A percentile compares a stretch with the other conserved stretches of the same genome.
Evolutionary conservation across 108 stramenopile genomes (phyloP).

Genomic region (Cylindrotheca closterium): DNA sequence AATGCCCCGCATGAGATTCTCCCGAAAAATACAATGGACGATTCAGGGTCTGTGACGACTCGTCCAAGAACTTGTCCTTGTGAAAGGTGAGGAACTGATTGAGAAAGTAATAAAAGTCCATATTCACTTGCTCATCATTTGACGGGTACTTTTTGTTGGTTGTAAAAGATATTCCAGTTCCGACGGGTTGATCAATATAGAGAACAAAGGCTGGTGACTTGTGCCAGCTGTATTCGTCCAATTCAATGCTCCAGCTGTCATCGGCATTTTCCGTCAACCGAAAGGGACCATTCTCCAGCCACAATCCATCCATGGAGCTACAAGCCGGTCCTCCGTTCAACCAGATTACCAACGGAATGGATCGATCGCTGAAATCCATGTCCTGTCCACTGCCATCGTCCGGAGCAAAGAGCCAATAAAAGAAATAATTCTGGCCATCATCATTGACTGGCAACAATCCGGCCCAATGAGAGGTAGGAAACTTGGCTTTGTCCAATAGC

Average conservation of each 20-base stretch:
- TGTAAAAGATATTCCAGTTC: slow-evolving; percentile 86
- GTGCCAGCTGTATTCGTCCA: slow-evolving; percentile 82
- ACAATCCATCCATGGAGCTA: slow-evolving; percentile 94
- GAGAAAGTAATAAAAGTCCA: slow-evolving; percentile 89
- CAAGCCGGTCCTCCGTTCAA: slow-evolving; percentile 90
- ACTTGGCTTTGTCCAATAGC: slow-evolving; percentile 36
- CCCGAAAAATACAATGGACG: slow-evolving; percentile 89
- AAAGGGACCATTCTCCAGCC: slow-evolving; percentile 96
- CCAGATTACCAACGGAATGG: slow-evolving; percentile 92
- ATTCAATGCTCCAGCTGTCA: slow-evolving; percentile 50
- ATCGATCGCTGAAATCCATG: slow-evolving; percentile 18
- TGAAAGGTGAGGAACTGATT: slow-evolving; percentile 71
- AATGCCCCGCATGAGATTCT: slow-evolving; percentile 95
- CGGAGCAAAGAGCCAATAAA: slow-evolving; percentile 96
- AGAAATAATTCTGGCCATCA: slow-evolving; percentile 77
- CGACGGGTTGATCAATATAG: slow-evolving; percentile 90
- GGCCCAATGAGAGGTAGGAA: slow-evolving; percentile 62
- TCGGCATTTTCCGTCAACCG: slow-evolving; percentile 36
- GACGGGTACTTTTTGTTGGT: slow-evolving; percentile 68
- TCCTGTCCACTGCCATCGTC: slow-evolving; percentile 22
- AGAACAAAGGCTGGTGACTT: slow-evolving; percentile 80
- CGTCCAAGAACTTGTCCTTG: slow-evolving; percentile 57
- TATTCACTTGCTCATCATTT: slow-evolving; percentile 84
- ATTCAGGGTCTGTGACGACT: slow-evolving; percentile 16
- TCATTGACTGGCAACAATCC: slow-evolving; percentile 65